Evolutionary conservation across 2,329 filamentous ascomycete species (phyloP).

Genomic region (Xylaria sp.): DNA sequence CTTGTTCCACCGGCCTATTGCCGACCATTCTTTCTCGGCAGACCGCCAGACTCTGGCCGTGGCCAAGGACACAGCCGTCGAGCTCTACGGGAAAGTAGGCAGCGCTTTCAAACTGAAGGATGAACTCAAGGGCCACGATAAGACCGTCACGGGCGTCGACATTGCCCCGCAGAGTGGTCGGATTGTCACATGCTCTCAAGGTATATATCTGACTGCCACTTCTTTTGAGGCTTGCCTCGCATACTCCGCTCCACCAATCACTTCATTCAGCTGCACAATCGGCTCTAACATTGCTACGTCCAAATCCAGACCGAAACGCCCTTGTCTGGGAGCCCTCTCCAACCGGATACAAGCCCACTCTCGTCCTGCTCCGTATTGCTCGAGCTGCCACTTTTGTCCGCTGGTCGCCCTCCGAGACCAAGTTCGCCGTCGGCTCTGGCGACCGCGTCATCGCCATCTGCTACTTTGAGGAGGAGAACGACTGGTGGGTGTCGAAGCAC

Average conservation of each 20-base stretch:
- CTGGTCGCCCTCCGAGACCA: constrained; percentile 96
- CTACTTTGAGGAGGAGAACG: constrained; percentile 99
- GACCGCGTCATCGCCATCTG: constrained; percentile 95
- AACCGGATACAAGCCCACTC: constrained; percentile 92
- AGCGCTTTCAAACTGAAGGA: constrained; percentile 85
- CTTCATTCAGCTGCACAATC: neutral
- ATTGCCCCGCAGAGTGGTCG: constrained; percentile 90
- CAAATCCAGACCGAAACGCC: constrained; percentile 84
- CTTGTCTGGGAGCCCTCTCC: constrained; percentile 98
- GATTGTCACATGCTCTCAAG: constrained; percentile 98
- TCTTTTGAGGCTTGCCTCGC: too few species aligned
- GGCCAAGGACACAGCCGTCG: constrained; percentile 87
- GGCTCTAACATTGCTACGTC: constrained; percentile 7
- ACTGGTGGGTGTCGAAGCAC: constrained; percentile 99
- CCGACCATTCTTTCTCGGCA: constrained; percentile 97
- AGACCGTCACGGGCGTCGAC: constrained; percentile 94
- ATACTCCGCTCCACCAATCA: too few species aligned
- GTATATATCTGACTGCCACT: constrained; percentile 62
- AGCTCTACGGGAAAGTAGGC: constrained; percentile 83
- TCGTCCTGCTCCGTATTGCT: constrained; percentile 97
- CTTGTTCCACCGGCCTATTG: constrained; percentile 95
- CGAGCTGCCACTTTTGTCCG: constrained; percentile 95
- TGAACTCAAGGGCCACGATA: constrained; percentile 95
- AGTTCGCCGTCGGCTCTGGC: constrained; percentile 96
- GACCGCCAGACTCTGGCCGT: constrained; percentile 91